A percentile compares a stretch with the other conserved stretches of the same genome.
Conservation (phyloP, 106 monocot species). For the Hemerocallis citrina region DNA sequence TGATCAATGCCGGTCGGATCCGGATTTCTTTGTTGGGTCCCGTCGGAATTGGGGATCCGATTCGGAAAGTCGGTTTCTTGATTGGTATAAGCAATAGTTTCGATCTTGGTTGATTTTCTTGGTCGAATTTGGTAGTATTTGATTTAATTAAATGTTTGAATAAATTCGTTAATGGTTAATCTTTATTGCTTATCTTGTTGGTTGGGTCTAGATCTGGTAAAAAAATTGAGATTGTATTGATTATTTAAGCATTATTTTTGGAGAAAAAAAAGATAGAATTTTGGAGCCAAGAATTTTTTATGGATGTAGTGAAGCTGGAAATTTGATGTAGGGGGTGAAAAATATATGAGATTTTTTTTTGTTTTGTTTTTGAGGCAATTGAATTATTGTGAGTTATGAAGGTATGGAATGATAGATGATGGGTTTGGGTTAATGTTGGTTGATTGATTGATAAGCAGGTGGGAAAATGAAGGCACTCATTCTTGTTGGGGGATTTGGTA, state of each 20-base stretch:
- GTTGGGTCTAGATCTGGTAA: not conserved
- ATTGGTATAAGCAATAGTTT: not conserved
- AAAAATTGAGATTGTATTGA: no score
- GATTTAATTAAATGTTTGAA: not conserved
- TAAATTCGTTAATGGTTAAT: not conserved
- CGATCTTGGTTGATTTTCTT: not conserved
- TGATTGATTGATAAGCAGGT: constrained; percentile 1
- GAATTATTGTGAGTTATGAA: not conserved
- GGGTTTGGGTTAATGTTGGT: not conserved
- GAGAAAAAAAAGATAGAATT: no score
- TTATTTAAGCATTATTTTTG: no score
- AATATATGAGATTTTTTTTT: not conserved
- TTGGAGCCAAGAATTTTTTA: no score
- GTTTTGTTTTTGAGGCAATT: not conserved
- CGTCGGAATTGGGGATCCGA: not conserved
- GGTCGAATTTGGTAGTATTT: not conserved
- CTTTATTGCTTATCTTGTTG: not conserved
- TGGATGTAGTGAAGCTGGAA: no score
- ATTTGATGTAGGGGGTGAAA: no score
- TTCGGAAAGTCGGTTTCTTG: no score
- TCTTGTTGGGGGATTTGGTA: constrained; percentile 41
- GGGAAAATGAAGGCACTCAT: constrained; percentile 31
- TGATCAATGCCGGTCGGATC: not conserved
- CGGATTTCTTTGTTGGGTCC: not conserved
- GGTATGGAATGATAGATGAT: not conserved